Conservation (phyloP, 352 stramenopile genomes). For the Pythium aquatile region DNA sequence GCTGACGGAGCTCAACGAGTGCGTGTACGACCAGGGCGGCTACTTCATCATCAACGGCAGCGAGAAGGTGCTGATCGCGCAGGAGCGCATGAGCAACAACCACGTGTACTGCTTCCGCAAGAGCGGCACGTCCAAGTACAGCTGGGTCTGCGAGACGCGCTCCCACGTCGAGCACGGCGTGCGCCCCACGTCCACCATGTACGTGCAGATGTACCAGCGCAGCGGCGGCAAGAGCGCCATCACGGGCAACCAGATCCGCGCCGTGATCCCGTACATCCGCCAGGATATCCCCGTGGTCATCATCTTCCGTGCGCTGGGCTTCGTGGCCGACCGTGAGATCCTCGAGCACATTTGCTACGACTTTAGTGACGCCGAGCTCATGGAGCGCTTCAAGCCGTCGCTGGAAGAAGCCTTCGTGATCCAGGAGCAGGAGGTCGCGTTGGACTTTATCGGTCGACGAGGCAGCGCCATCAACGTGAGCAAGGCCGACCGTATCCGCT, state of each 20-base stretch:
- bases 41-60: conserved; percentile 99
- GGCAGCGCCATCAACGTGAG: conserved; percentile 95
- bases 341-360: conserved; percentile 99
- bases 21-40: conserved; percentile 99
- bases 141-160: conserved; percentile 95
- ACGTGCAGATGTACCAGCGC: conserved; percentile 99
- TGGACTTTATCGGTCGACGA: conserved; percentile 99
- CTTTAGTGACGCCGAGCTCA: conserved; percentile 98
- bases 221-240: conserved; percentile 92
- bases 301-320: conserved; percentile 98
- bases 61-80: conserved; percentile 98
- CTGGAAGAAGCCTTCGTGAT: conserved; percentile 99
- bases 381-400: conserved; percentile 98
- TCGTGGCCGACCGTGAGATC: conserved; percentile 96
- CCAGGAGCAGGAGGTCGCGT: conserved; percentile 95
- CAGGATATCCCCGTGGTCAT: conserved; percentile 99
- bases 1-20: conserved; percentile 96
- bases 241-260: conserved; percentile 98
- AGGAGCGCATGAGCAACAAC: conserved; percentile 99
- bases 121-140: conserved; percentile 96
- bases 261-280: conserved; percentile 98
- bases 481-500: conserved; percentile 97
- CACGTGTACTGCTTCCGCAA: conserved; percentile 99
- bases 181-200: conserved; percentile 96
- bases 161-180: conserved; percentile 96